Base-by-base conservation (phyloP, 345 rosid species). In the Salix arbutifolia region DNA sequence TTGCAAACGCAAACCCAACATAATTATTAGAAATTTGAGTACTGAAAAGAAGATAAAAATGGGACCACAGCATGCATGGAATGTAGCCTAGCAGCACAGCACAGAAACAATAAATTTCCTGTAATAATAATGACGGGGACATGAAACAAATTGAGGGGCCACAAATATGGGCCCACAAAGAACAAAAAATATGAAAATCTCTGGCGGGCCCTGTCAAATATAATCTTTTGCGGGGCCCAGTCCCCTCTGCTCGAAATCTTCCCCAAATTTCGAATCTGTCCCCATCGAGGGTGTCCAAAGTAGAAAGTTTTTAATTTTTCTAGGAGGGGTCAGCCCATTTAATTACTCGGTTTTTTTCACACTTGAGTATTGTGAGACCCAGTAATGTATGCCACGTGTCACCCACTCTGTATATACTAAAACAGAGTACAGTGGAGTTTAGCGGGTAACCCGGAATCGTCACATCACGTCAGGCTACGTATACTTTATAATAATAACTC, bases 261-360 rank as follows among this genome's bases (percentile, higher is more conserved):
- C 70, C 65, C 74, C 28, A 23, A 50, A 71, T 79, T 74, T 72
- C 80, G 79, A 81, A 82, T 81, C 79, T 74, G 72, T 78, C 79
- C 74, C 70, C 42, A 13, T 35, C 72, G 52, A 16, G 52, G 52
- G 52, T 46, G 18, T 46, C 52, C 19, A 46, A 4, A 46, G 52
- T 46, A 46, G 52, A 46, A 46, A 46, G 52, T 46, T 46, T 42
- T 42, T 42, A 11, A 40, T 40, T 11, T 40, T 40, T 40, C 13
- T 2, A 40, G 46, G 46, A 40, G 46, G 46, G 46, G 46, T 40
- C 46, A 40, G 46, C 13, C 46, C 10, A 10, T 13, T 18, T 42
- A 4, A 3, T n/a, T 19, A 4, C 4, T 5, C 46, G 14, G 46
- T 28, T 40, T 38, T 33, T 21, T 67, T 48, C 64, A 26, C 67